phyloP scores from a whole-genome alignment of 2,329 filamentous ascomycete species.

The Raffaelea arxii region DNA sequence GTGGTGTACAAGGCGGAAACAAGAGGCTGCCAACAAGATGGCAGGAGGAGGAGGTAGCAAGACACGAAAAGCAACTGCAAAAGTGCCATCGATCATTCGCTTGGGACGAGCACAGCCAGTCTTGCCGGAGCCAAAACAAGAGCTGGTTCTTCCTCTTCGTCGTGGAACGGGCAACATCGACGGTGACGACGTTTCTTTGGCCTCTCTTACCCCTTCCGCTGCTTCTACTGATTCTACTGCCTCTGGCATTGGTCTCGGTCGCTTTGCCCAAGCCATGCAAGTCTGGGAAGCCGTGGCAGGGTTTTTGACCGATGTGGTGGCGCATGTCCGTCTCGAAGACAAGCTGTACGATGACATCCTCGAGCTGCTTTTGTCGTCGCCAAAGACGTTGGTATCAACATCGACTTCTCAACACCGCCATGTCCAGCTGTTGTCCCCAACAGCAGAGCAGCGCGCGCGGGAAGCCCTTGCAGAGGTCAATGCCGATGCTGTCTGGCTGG shows the following conservation, averaged over 20 bases:
- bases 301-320: constrained; percentile 51
- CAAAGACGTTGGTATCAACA: constrained; percentile 17
- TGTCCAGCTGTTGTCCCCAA: constrained; percentile 19
- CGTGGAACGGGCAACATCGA: not conserved
- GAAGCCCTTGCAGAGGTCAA: constrained; percentile 55
- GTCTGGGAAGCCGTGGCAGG: constrained; percentile 54
- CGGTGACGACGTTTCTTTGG: not conserved
- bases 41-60: not conserved
- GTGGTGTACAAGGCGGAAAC: constrained; percentile 37
- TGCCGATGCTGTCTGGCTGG: constrained; percentile 68
- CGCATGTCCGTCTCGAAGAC: constrained; percentile 55
- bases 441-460: constrained; percentile 36
- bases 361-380: constrained; percentile 45
- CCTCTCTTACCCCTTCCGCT: not conserved
- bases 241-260: constrained; percentile 31
- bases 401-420: not conserved
- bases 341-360: constrained; percentile 64
- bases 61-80: not conserved
- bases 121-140: not conserved
- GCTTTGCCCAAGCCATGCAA: constrained; percentile 51
- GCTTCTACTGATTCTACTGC: not conserved
- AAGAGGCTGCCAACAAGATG: constrained; percentile 22
- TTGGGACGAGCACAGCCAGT: not conserved
- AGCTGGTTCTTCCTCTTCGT: no score
- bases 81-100: no score